Evolutionary conservation across 2,329 filamentous ascomycete species (phyloP).

Genomic region (Arthrinium phaeospermum): DNA sequence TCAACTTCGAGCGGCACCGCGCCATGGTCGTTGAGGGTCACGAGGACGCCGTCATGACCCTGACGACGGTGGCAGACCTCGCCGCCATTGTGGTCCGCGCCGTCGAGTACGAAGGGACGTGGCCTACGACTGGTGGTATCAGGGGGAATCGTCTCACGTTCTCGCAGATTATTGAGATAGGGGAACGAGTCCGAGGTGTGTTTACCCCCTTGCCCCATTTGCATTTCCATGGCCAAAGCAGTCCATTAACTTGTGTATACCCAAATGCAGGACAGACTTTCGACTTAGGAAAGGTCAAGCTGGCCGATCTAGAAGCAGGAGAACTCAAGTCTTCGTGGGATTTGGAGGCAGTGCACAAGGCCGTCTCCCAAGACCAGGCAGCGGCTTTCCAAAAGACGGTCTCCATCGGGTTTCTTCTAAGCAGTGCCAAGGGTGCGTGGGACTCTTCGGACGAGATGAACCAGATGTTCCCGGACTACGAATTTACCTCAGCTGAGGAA

Average conservation of each 20-base stretch:
- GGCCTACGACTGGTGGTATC: constrained; percentile 50
- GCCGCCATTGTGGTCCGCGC: constrained; percentile 45
- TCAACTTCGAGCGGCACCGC: constrained; percentile 47
- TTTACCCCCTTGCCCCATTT: neutral
- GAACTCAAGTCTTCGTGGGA: constrained; percentile 48
- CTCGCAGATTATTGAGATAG: constrained; percentile 45
- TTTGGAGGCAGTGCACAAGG: constrained; percentile 35
- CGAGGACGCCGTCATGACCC: constrained; percentile 48
- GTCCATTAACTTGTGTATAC: constrained; percentile 24
- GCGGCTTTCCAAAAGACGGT: constrained; percentile 43
- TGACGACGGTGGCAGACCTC: constrained; percentile 52
- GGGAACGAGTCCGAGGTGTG: constrained; percentile 47
- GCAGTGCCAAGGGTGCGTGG: constrained; percentile 48
- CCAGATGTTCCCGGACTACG: constrained; percentile 48
- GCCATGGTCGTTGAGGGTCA: constrained; percentile 49
- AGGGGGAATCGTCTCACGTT: constrained; percentile 43
- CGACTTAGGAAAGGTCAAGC: constrained; percentile 49
- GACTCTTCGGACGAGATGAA: constrained; percentile 51
- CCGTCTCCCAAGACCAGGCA: constrained; percentile 42
- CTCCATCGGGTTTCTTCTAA: constrained; percentile 48
- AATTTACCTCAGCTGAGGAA: constrained; percentile 46
- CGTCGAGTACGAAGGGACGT: constrained; percentile 49
- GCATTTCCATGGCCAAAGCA: neutral
- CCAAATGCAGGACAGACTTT: constrained; percentile 41
- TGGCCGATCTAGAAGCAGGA: constrained; percentile 54